Evolutionary conservation across 2,329 filamentous ascomycete genomes (phyloP).

Genomic region (Sporothrix variecibatus): DNA sequence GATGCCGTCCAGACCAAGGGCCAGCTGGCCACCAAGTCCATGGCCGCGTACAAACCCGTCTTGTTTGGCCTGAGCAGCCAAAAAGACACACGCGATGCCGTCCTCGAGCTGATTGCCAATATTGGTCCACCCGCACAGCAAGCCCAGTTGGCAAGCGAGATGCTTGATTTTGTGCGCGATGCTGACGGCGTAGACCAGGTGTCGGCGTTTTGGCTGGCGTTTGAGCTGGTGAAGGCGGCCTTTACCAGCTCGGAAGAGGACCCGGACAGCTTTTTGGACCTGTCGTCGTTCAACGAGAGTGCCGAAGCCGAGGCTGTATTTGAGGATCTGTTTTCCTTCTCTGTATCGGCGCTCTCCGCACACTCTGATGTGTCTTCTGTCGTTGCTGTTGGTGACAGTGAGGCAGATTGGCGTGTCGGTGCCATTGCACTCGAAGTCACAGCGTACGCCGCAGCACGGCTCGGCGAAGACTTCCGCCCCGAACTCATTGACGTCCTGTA

Average conservation of each 20-base stretch:
- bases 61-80: conserved; percentile 68
- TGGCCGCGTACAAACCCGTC: conserved; percentile 57
- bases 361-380: conserved; percentile 44
- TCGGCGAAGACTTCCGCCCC: conserved; percentile 69
- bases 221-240: conserved; percentile 67
- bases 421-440: conserved; percentile 80
- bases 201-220: conserved; percentile 77
- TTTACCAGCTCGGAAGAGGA: conserved; percentile 51
- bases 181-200: conserved; percentile 61
- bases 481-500: conserved; percentile 92
- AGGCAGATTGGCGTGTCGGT: conserved; percentile 69
- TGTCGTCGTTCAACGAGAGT: conserved; percentile 43
- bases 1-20: background rate
- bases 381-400: conserved; percentile 34
- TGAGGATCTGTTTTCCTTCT: conserved; percentile 69
- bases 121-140: conserved; percentile 61
- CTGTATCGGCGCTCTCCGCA: conserved; percentile 62
- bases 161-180: conserved; percentile 65
- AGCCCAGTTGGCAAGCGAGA: conserved; percentile 61
- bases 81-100: conserved; percentile 57
- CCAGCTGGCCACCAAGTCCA: background rate
- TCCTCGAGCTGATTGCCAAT: conserved; percentile 59
- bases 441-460: conserved; percentile 70
- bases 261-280: conserved; percentile 67
- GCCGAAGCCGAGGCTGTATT: conserved; percentile 48